Evolutionary conservation across 1,139 yeast genomes (phyloP).

Genomic region (Magnusiomyces suaveolens): DNA sequence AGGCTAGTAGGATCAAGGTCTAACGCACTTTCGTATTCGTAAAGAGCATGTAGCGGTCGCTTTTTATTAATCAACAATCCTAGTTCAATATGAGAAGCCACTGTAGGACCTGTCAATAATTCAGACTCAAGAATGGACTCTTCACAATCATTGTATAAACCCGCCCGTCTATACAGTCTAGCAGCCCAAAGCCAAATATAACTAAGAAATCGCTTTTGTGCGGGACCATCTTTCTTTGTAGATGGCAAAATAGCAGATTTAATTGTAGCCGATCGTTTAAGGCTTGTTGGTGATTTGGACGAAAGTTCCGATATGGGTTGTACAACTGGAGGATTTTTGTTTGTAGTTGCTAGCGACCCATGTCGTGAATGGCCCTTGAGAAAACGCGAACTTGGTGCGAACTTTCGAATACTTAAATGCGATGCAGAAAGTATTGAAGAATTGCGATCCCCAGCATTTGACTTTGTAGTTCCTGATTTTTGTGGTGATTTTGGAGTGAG

Average conservation of each 20-base stretch:
- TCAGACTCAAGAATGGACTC: constrained; percentile 70
- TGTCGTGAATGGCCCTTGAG: background rate
- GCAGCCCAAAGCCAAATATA: constrained; percentile 70
- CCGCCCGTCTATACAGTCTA: constrained; percentile 51
- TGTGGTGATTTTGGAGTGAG: background rate
- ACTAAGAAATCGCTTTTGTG: constrained; percentile 33
- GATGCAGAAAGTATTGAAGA: background rate
- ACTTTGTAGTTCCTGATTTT: background rate
- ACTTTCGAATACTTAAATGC: background rate
- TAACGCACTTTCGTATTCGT: constrained; percentile 61
- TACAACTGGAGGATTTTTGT: background rate
- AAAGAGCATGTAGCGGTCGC: constrained; percentile 42
- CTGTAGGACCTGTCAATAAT: constrained; percentile 40
- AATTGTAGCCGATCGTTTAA: background rate
- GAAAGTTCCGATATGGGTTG: too few species aligned
- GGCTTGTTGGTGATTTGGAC: background rate
- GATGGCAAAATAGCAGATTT: constrained; percentile 2
- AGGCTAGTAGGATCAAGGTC: constrained; percentile 44
- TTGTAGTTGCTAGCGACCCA: background rate
- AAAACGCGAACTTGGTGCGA: background rate
- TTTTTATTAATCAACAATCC: constrained; percentile 40
- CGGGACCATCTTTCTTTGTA: background rate
- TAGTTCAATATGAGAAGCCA: constrained; percentile 45
- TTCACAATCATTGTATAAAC: constrained; percentile 51
- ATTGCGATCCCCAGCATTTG: background rate